phyloP scores from a whole-genome alignment of 2,329 filamentous ascomycete genomes.

The Fusarium chuoi region DNA sequence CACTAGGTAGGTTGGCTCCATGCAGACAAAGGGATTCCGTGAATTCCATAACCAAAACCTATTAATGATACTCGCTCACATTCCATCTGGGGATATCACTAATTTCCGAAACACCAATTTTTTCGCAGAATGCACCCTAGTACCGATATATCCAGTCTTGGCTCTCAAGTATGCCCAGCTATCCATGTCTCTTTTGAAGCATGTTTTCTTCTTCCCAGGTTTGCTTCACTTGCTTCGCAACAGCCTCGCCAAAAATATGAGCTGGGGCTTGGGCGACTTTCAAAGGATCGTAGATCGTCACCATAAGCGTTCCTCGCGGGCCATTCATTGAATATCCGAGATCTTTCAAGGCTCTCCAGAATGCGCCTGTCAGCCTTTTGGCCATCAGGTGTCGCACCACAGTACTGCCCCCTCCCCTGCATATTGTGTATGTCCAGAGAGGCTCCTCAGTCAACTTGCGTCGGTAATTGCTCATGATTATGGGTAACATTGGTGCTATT shows the following conservation, averaged over 20 bases:
- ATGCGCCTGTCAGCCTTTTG: constrained; percentile 41
- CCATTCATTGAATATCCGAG: constrained; percentile 39
- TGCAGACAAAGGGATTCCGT: neutral
- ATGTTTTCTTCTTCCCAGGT: constrained; percentile 26
- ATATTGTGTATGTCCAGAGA: constrained; percentile 48
- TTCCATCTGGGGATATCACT: neutral
- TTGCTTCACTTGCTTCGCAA: constrained; percentile 33
- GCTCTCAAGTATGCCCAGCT: neutral
- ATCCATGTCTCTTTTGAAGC: neutral
- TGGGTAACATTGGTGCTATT: constrained; percentile 47
- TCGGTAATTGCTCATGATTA: constrained; percentile 44
- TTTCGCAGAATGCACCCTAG: neutral
- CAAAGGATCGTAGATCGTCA: constrained; percentile 19
- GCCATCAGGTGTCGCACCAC: constrained; percentile 43
- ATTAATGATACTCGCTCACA: neutral
- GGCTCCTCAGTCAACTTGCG: constrained; percentile 42
- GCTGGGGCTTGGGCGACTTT: constrained; percentile 37
- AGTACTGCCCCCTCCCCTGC: constrained; percentile 8
- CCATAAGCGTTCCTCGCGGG: constrained; percentile 33
- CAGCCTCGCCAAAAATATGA: constrained; percentile 36
- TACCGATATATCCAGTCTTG: neutral
- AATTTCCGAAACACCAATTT: neutral
- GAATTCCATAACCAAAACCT: neutral
- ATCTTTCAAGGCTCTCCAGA: constrained; percentile 44
- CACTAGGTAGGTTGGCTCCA: neutral